Evolutionary conservation across 371 early-diverging fungal genomes (phyloP).

Genomic region (Mortierella sp.): DNA sequence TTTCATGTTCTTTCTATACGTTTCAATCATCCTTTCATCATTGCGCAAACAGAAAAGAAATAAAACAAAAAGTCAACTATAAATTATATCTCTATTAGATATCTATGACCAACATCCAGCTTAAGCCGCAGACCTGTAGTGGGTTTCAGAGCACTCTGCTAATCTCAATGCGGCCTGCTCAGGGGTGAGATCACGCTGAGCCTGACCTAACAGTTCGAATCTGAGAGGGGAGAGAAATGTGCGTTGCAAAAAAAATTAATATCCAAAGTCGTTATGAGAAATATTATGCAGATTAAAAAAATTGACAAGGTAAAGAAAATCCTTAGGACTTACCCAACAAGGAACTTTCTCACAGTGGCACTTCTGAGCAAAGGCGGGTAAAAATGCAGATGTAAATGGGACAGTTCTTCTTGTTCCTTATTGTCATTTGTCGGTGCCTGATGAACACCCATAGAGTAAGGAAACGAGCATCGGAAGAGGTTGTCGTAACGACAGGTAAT

Average conservation of each 20-base stretch:
- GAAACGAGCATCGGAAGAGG: conserved; percentile 91
- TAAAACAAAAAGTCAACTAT: background rate
- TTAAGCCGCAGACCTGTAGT: conserved; percentile 68
- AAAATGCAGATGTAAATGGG: conserved; percentile 93
- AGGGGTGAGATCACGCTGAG: conserved; percentile 94
- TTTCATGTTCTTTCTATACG: background rate
- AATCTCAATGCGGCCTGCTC: conserved; percentile 86
- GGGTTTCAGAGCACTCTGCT: conserved; percentile 64
- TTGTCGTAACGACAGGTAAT: conserved; percentile 92
- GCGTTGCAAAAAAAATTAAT: background rate
- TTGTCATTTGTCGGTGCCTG: conserved; percentile 75
- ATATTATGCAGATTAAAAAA: background rate
- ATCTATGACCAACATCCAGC: too few relatives aligned
- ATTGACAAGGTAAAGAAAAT: conserved; percentile 4
- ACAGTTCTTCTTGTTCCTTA: conserved; percentile 55
- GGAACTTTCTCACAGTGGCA: conserved; percentile 92
- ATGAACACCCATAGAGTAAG: conserved; percentile 96
- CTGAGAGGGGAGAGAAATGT: conserved; percentile 42
- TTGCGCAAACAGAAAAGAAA: background rate
- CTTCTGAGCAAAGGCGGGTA: conserved; percentile 93
- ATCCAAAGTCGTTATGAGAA: background rate
- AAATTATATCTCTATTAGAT: background rate
- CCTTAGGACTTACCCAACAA: conserved; percentile 81
- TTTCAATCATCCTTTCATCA: background rate
- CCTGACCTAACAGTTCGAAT: conserved; percentile 93